These are phyloP conservation scores for Chaetomiaceae sp. DNA, from an alignment of 2,329 filamentous ascomycete genomes.

Conservation along the genomic window DNA sequence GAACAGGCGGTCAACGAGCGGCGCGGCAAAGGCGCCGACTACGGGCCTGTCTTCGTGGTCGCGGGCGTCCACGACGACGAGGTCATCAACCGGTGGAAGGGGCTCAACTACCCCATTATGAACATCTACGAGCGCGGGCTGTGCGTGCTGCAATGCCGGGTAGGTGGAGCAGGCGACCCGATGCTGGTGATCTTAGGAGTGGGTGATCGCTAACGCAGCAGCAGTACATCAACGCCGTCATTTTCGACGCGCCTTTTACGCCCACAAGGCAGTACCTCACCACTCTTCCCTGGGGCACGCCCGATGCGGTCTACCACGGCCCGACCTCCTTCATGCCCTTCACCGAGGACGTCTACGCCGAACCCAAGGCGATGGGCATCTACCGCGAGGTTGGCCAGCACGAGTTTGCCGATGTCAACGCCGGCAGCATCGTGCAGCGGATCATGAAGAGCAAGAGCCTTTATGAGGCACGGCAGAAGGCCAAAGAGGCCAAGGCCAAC, in stretches of 20 bases:
- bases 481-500: constrained; percentile 81
- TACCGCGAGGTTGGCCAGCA: constrained; percentile 74
- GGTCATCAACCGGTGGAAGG: constrained; percentile 95
- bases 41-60: constrained; percentile 78
- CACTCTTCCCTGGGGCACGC: constrained; percentile 65
- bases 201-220: constrained; percentile 15
- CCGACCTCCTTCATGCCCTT: constrained; percentile 83
- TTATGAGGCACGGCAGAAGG: constrained; percentile 86
- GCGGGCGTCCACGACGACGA: constrained; percentile 91
- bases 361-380: constrained; percentile 74
- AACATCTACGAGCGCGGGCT: constrained; percentile 95
- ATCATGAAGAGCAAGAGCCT: constrained; percentile 81
- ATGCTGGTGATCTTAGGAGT: not conserved
- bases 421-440: constrained; percentile 81
- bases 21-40: constrained; percentile 62
- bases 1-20: constrained; percentile 58
- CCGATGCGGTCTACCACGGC: constrained; percentile 88
- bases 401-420: constrained; percentile 80
- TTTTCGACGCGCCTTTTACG: constrained; percentile 86
- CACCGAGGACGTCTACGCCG: constrained; percentile 74
- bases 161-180: constrained; percentile 35
- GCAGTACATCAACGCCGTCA: constrained; percentile 77
- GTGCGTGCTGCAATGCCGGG: constrained; percentile 90
- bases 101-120: constrained; percentile 98
- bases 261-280: constrained; percentile 74